Base-by-base conservation (phyloP, 2,329 filamentous ascomycete genomes). In the Microsporum canis region DNA sequence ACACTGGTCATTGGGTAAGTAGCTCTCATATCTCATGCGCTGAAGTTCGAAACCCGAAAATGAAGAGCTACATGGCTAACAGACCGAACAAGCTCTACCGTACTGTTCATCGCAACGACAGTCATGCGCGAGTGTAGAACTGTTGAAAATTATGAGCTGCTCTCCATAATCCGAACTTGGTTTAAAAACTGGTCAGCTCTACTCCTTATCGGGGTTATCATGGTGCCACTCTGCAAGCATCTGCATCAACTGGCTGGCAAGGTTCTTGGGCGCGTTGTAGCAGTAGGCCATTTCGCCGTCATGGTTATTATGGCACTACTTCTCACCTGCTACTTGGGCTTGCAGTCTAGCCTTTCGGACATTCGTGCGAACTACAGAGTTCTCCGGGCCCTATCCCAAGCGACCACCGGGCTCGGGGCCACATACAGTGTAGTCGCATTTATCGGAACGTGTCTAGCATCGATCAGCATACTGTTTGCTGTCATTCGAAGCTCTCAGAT, bases 181-280 rank as follows among this genome's bases (percentile, higher is more conserved):
- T 38, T 63, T 17, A 5, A 10, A 7, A 12, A n/a, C 31, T 31
- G 58, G 17, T n/a, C 10, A 3, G 27, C 38, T 27, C 33, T 63
- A n/a, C 47, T 61, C 12, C 56, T 63, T 6, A 61, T 56, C 8
- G 62, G 62, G 27, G 23, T 61, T 4, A 61, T 63, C 6, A 14
- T 63, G 49, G 57, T 61, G 3, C 57, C 62, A 4, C 23, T 63
- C 51, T 63, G 62, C 62, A 45, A 60, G 29, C 62, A 61, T 33
- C 38, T 63, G 34, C 62, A 63, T 14, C 39, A 58, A 31, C 38
- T 43, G 1, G 45, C 60, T 17, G 59, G 62, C 2, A 34, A 36
- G 2, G 27, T 57, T 29, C 58, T 61, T 14, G 56, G 55, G 17
- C 58, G 41, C n/a, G 6, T 57, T 8, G 56, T 61, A 8, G 38